Conservation (phyloP, 768 basidiomycete genomes). For the Amanita thiersii region DNA sequence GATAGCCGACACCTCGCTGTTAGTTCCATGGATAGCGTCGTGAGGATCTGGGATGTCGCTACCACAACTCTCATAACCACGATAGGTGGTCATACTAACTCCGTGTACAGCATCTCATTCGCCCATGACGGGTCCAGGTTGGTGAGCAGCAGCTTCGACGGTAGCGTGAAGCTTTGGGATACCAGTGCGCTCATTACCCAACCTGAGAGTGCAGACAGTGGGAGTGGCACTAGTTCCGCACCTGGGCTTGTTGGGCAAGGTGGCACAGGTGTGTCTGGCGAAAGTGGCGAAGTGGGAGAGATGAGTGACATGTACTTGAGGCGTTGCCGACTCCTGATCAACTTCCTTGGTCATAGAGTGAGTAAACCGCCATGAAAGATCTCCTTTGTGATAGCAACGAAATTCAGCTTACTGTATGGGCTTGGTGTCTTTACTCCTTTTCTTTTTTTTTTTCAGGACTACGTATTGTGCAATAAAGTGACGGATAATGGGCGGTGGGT, state of each 20-base stretch:
- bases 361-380: conserved; percentile 26
- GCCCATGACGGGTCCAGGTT: conserved; percentile 86
- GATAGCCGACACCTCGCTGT: conserved; percentile 27
- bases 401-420: too few relatives aligned
- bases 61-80: conserved; percentile 60
- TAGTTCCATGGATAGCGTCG: conserved; percentile 65
- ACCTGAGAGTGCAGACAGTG: conserved; percentile 34
- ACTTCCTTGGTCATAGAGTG: conserved; percentile 79
- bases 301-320: background rate
- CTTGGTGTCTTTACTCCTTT: background rate
- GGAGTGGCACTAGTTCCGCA: conserved; percentile 2
- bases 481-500: conserved; percentile 83
- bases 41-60: conserved; percentile 72
- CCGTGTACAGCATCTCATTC: conserved; percentile 85
- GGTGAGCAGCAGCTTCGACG: conserved; percentile 86
- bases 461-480: conserved; percentile 30
- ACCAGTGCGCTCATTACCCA: conserved; percentile 69
- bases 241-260: conserved; percentile 9
- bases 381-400: too few relatives aligned
- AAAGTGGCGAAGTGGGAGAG: conserved; percentile 55
- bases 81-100: conserved; percentile 71
- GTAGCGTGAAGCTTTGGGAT: conserved; percentile 85
- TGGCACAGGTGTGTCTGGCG: conserved; percentile 53
- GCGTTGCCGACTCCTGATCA: conserved; percentile 44
- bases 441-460: conserved; percentile 15